These are phyloP conservation scores for Fusarium protoensiforme DNA, from an alignment of 2,329 filamentous ascomycete species.

Conservation along the genomic window DNA sequence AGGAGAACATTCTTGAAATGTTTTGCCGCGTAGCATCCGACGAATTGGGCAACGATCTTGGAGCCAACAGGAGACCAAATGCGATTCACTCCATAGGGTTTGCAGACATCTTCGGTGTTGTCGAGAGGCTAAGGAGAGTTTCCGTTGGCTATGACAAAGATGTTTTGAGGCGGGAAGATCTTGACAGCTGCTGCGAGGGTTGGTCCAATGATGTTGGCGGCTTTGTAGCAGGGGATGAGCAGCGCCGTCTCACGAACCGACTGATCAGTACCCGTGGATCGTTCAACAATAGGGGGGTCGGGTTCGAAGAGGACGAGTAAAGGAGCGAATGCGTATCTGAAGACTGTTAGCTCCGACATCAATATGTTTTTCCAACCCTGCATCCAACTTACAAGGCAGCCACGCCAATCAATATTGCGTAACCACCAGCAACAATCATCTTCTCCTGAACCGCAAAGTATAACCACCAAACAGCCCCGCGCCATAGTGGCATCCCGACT, in stretches of 20 bases:
- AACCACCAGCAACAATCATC: conserved; percentile 1
- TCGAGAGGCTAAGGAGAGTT: conserved; percentile 19
- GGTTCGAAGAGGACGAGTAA: conserved; percentile 5
- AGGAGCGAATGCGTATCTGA: conserved; percentile 9
- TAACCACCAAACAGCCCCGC: conserved; percentile 12
- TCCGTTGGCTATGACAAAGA: conserved; percentile 26
- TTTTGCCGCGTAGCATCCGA: conserved; percentile 6
- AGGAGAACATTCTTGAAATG: conserved; percentile 14
- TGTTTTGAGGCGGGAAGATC: conserved; percentile 11
- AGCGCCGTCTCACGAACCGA: conserved; percentile 5
- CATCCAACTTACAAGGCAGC: conserved; percentile 2
- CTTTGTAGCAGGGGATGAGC: conserved; percentile 23
- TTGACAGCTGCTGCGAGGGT: conserved; percentile 12
- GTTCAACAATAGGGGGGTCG: background rate
- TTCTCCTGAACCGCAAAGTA: conserved; percentile 2
- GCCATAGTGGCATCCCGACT: conserved; percentile 11
- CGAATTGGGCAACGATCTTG: conserved; percentile 25
- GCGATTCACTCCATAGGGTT: conserved; percentile 11
- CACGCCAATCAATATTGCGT: background rate
- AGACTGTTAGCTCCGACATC: background rate
- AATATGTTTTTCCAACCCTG: background rate
- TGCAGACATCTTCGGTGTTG: conserved; percentile 15
- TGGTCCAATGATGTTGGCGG: conserved; percentile 12
- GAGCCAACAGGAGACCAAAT: conserved; percentile 21
- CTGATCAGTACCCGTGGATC: background rate